Evolutionary conservation across 768 basidiomycete species (phyloP).

Genomic region (Hericium alpestre): DNA sequence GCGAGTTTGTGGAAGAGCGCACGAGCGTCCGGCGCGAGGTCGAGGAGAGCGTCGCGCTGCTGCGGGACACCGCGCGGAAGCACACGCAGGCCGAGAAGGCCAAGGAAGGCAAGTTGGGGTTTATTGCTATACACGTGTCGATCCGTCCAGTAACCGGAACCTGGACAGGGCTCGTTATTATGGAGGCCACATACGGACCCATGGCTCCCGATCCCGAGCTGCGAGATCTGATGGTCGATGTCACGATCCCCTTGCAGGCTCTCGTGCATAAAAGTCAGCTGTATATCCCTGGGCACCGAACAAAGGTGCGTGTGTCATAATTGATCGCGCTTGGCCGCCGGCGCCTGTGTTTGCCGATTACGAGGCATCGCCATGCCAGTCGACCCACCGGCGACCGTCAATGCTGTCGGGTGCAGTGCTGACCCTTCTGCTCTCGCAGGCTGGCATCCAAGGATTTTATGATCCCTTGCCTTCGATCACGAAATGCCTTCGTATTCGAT

Average conservation of each 20-base stretch:
- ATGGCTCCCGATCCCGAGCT: conserved; percentile 23
- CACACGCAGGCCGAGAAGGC: conserved; percentile 53
- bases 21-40: conserved; percentile 52
- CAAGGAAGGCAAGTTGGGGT: conserved; percentile 44
- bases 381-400: not conserved
- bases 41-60: conserved; percentile 47
- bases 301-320: conserved; percentile 46
- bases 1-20: conserved; percentile 53
- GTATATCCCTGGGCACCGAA: conserved; percentile 61
- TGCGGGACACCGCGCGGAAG: conserved; percentile 58
- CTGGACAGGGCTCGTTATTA: conserved; percentile 58
- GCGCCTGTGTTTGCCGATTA: no score
- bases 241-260: conserved; percentile 73
- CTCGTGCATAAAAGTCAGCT: conserved; percentile 72
- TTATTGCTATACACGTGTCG: conserved; percentile 3
- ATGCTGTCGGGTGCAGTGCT: not conserved
- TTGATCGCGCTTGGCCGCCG: not conserved
- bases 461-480: conserved; percentile 69
- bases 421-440: conserved; percentile 25
- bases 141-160: not conserved
- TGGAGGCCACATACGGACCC: conserved; percentile 65
- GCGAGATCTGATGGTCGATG: conserved; percentile 52
- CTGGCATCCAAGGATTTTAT: conserved; percentile 76
- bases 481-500: conserved; percentile 64
- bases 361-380: no score